Evolutionary conservation across 2,329 filamentous ascomycete genomes (phyloP), one percentile per base, ranked within the genome.

Genomic region (Aspergillus pseudotamarii): DNA sequence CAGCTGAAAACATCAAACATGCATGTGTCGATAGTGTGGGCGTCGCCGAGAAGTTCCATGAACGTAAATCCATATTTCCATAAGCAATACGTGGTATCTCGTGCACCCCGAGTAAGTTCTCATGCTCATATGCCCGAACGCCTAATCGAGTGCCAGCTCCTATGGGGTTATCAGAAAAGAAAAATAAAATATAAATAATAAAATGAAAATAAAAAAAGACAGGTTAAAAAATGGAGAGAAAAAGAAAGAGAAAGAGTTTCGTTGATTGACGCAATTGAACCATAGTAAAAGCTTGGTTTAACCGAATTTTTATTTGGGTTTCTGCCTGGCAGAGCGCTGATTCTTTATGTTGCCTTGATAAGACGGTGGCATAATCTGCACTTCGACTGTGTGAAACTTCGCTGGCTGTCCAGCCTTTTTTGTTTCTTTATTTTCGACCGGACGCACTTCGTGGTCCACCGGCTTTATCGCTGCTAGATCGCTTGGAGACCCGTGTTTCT

Each of bases 361-460:
- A 11, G 73, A 75, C 36, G 75, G 76, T 21, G 54, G 65, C 21
- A 53, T 63, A 14, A 76, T 65, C 57, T 74, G 72, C 12, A 75
- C 63, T 32, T 72, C 67, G 11, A 70, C 61, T 43, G 30, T 38
- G 5, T 58, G 46, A 28, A 36, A 26, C 8, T 34, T 66, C 46
- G 34, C 34, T 10, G 41, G n/a, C 5, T 51, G n/a, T n/a, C 28
- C 55, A 16, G 58, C 32, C 14, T 16, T 45, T 9, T 58, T 23
- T 16, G 38, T 12, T 21, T 50, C 11, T 36, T 38, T 21, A 30
- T 51, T 11, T 43, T 43, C 30, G 32, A 48, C 16, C 5, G 28
- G 2, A 34, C 12, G 19, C 32, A 32, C 10, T n/a, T 43, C 11
- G n/a, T 59, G 19, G 4, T 45, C 48, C 23, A 55, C 32, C 32